These are phyloP conservation scores for Orbilia ellipsospora DNA, from an alignment of 2,329 filamentous ascomycete genomes.

Conservation along the genomic window DNA sequence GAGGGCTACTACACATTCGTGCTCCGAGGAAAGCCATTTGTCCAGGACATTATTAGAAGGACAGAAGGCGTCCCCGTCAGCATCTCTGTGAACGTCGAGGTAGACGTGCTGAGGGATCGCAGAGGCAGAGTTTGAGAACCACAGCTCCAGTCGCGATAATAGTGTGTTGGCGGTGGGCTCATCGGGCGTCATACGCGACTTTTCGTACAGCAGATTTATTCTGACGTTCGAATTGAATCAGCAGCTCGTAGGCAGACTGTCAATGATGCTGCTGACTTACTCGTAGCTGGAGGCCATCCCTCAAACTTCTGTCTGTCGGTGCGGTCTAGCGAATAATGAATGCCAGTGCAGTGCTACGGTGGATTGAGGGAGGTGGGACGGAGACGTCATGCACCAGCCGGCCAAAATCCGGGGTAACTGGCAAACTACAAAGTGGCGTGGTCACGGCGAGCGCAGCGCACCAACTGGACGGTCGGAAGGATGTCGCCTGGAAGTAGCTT, in stretches of 20 bases:
- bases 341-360: too few relatives aligned
- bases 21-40: conserved; percentile 29
- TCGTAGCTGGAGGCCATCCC: conserved; percentile 15
- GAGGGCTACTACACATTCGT: conserved; percentile 27
- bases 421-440: too few relatives aligned
- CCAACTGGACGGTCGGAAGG: too few relatives aligned
- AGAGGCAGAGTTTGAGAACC: conserved; percentile 38
- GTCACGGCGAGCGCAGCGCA: too few relatives aligned
- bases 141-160: conserved; percentile 36
- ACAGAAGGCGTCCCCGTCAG: conserved; percentile 15
- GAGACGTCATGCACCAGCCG: too few relatives aligned
- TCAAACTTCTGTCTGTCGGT: not conserved
- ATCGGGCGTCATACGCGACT: conserved; percentile 37
- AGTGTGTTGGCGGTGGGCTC: conserved; percentile 9
- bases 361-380: too few relatives aligned
- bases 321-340: not conserved
- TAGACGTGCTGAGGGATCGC: conserved; percentile 51
- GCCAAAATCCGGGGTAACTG: too few relatives aligned
- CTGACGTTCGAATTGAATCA: not conserved
- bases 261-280: conserved; percentile 2
- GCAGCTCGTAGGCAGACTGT: not conserved
- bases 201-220: conserved; percentile 52
- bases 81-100: conserved; percentile 38
- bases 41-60: conserved; percentile 30
- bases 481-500: too few relatives aligned